Percentiles rank a stretch among this genome's conserved stretches.
phyloP scores from a whole-genome alignment of 2,329 filamentous ascomycete species.

The Penicillium sp. region DNA sequence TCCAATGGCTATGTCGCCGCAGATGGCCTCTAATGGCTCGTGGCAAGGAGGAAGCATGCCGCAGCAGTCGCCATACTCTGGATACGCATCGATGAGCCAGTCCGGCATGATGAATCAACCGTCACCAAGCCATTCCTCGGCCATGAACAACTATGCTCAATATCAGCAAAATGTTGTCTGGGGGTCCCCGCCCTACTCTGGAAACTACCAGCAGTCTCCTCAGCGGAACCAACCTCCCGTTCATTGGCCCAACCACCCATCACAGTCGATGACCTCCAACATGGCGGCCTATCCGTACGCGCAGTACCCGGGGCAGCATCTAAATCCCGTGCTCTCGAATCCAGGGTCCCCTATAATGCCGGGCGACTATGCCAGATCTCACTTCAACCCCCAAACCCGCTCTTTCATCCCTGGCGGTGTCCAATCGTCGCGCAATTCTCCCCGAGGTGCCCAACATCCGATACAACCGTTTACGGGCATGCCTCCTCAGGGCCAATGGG shows the following conservation, averaged over 20 bases:
- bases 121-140: slow-evolving; percentile 34
- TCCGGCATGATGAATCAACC: slow-evolving; percentile 36
- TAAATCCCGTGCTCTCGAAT: slow-evolving; percentile 59
- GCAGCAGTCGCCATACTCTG: slow-evolving; percentile 35
- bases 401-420: slow-evolving; percentile 70
- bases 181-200: slow-evolving; percentile 32
- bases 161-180: slow-evolving; percentile 33
- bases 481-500: slow-evolving; percentile 28
- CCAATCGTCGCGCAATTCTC: slow-evolving; percentile 30
- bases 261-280: slow-evolving; percentile 35
- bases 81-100: slow-evolving; percentile 38
- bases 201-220: slow-evolving; percentile 31
- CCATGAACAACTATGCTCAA: slow-evolving; percentile 29
- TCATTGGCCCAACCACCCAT: slow-evolving; percentile 37
- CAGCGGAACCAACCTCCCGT: slow-evolving; percentile 37
- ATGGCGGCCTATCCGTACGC: slow-evolving; percentile 66
- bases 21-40: slow-evolving; percentile 30
- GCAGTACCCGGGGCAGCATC: slow-evolving; percentile 62
- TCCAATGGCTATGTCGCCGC: slow-evolving; percentile 32
- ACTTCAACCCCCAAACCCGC: slow-evolving; percentile 91
- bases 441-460: slow-evolving; percentile 27
- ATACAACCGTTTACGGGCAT: slow-evolving; percentile 26
- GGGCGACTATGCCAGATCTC: slow-evolving; percentile 74
- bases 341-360: slow-evolving; percentile 77
- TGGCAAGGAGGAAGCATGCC: slow-evolving; percentile 36